A percentile compares a stretch with the other conserved stretches of the same genome.
Conservation (phyloP, 2,329 filamentous ascomycete genomes). For the Teratosphaeria viscida region DNA sequence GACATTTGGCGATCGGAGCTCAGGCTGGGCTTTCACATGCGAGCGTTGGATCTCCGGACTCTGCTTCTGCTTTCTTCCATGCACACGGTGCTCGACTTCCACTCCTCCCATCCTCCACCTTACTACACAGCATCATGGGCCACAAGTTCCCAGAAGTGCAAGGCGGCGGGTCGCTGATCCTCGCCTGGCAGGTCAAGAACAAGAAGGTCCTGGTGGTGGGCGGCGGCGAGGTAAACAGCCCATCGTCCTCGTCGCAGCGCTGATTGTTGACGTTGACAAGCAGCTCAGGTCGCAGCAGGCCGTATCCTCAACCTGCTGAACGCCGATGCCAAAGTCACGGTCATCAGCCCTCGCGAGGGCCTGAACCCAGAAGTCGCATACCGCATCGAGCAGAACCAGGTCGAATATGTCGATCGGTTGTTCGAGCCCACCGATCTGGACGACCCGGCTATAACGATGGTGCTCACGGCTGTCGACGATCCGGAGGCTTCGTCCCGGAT, state of each 20-base stretch:
- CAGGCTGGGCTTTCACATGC: neutral
- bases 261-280: slow-evolving; percentile 14
- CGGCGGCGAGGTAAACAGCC: slow-evolving; percentile 69
- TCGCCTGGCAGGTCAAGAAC: slow-evolving; percentile 89
- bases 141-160: slow-evolving; percentile 63
- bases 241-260: neutral
- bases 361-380: slow-evolving; percentile 82
- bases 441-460: slow-evolving; percentile 60
- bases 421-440: slow-evolving; percentile 86
- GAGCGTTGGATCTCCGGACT: neutral
- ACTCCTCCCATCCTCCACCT: neutral
- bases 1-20: neutral
- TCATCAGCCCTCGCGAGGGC: slow-evolving; percentile 67
- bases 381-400: slow-evolving; percentile 63
- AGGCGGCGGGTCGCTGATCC: slow-evolving; percentile 81
- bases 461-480: slow-evolving; percentile 87
- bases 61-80: neutral
- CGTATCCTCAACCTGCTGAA: slow-evolving; percentile 91
- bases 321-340: slow-evolving; percentile 80
- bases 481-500: slow-evolving; percentile 80
- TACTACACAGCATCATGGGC: neutral
- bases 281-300: slow-evolving; percentile 74
- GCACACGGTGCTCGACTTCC: neutral
- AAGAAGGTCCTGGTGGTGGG: slow-evolving; percentile 88
- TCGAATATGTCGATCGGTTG: slow-evolving; percentile 69